These are phyloP conservation scores for Isatis tinctoria DNA, from an alignment of 345 rosid species.

Conservation along the genomic window DNA sequence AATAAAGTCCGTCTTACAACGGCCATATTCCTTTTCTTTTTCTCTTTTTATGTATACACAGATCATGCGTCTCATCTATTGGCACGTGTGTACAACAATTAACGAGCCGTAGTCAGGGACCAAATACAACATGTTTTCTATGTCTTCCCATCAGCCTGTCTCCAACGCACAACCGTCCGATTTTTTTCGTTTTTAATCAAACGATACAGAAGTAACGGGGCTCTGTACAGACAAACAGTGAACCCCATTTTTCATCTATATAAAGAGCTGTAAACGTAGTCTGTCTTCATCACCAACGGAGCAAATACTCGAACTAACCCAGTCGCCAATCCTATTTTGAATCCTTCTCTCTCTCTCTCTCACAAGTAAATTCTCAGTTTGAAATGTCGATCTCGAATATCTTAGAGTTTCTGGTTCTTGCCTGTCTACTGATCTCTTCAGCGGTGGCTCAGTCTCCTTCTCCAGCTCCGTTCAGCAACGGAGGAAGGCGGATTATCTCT, in stretches of 20 bases:
- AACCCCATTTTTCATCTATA: not conserved
- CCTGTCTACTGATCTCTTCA: constrained; percentile 3
- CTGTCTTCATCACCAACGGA: not conserved
- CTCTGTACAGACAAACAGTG: no score
- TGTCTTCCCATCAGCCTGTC: no score
- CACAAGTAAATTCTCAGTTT: no score
- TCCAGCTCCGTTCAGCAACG: constrained; percentile 10
- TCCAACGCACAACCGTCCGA: no score
- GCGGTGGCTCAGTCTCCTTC: constrained; percentile 21
- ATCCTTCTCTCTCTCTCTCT: no score
- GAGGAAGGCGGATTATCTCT: constrained; percentile 13
- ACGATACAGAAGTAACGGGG: no score
- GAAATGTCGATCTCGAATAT: no score
- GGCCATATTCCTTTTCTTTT: not conserved
- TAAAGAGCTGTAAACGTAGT: not conserved
- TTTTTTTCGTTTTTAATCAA: no score
- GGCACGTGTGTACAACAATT: not conserved
- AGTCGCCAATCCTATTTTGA: not conserved
- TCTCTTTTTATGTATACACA: not conserved
- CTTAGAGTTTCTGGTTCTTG: not conserved
- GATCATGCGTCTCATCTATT: not conserved
- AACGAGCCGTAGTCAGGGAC: no score
- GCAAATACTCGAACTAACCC: not conserved
- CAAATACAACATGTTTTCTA: no score
- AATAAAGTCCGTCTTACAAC: not conserved